Percentiles rank a stretch among this genome's conserved stretches.
Evolutionary conservation across 2,329 filamentous ascomycete genomes (phyloP).

Genomic region (Trichoderma brevicompactum): DNA sequence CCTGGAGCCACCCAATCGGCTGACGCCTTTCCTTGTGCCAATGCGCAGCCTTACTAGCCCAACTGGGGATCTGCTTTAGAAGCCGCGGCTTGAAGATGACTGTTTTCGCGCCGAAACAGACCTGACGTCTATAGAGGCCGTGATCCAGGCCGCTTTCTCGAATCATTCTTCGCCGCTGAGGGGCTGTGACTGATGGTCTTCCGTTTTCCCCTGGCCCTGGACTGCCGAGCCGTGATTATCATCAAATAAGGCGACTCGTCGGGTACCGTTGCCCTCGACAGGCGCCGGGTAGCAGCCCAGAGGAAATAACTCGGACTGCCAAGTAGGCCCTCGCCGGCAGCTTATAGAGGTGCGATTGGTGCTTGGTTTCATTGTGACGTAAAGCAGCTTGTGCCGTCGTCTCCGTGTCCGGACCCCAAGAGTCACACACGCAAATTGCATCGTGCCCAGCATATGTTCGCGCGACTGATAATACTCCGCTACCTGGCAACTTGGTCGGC

Average conservation of each 20-base stretch:
- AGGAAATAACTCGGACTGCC: neutral
- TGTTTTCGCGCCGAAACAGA: constrained; percentile 7
- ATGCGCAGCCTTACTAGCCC: constrained; percentile 28
- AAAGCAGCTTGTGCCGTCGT: neutral
- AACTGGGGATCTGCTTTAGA: constrained; percentile 14
- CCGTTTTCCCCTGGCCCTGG: neutral
- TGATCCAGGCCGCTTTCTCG: constrained; percentile 21
- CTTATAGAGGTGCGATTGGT: constrained; percentile 3
- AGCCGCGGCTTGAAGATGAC: neutral
- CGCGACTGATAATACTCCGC: neutral
- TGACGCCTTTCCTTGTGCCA: constrained; percentile 19
- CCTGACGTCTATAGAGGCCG: constrained; percentile 17
- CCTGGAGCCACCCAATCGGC: constrained; percentile 31
- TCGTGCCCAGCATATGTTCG: neutral
- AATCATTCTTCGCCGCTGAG: constrained; percentile 25
- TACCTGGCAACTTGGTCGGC: neutral
- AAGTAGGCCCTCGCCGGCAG: neutral
- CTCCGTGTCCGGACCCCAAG: neutral
- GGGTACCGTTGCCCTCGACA: constrained; percentile 1
- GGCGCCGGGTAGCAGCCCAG: neutral
- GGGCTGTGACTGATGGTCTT: neutral
- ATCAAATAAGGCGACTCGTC: constrained; percentile 6
- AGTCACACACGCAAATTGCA: constrained; percentile 6
- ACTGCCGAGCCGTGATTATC: constrained; percentile 16
- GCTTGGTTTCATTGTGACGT: constrained; percentile 15